Percentiles rank a stretch among this genome's conserved stretches.
These are phyloP conservation scores for Hypoxylon subgilvum DNA, from an alignment of 495 filamentous ascomycete genomes.

Conservation along the genomic window DNA sequence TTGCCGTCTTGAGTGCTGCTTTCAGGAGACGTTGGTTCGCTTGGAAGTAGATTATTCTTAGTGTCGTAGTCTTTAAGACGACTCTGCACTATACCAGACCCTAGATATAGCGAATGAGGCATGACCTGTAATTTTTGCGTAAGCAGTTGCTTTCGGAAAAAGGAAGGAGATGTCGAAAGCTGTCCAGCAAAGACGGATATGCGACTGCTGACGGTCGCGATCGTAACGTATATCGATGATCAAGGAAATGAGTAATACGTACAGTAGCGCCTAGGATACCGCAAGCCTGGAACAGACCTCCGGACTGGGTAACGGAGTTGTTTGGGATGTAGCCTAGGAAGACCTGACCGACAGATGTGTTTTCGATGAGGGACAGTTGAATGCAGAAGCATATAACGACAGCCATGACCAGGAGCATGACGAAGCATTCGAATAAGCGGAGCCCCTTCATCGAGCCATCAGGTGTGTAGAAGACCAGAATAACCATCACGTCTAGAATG, in stretches of 20 bases:
- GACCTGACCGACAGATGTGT: constrained; percentile 73
- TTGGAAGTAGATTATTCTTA: constrained; percentile 61
- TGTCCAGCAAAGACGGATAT: no score
- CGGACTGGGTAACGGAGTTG: constrained; percentile 66
- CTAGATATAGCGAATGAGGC: constrained; percentile 89
- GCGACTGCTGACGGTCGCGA: not conserved
- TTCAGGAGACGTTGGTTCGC: constrained; percentile 29
- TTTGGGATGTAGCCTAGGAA: constrained; percentile 86
- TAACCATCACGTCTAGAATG: constrained; percentile 81
- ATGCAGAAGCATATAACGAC: constrained; percentile 93
- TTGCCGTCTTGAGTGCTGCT: constrained; percentile 36
- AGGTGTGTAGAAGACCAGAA: constrained; percentile 84
- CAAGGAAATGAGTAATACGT: constrained; percentile 17
- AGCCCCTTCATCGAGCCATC: constrained; percentile 74
- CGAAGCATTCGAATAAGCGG: constrained; percentile 79
- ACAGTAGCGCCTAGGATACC: constrained; percentile 89
- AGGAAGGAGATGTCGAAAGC: not conserved
- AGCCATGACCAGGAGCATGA: constrained; percentile 77
- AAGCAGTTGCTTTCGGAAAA: not conserved
- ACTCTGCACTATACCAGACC: constrained; percentile 85
- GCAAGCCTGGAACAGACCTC: constrained; percentile 83
- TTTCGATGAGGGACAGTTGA: constrained; percentile 77
- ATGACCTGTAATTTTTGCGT: constrained; percentile 58
- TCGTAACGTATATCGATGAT: no score
- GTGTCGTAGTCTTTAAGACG: constrained; percentile 80